Evolutionary conservation across 164 flowering plant genomes (phyloP).

Genomic region (Malania oleifera): DNA sequence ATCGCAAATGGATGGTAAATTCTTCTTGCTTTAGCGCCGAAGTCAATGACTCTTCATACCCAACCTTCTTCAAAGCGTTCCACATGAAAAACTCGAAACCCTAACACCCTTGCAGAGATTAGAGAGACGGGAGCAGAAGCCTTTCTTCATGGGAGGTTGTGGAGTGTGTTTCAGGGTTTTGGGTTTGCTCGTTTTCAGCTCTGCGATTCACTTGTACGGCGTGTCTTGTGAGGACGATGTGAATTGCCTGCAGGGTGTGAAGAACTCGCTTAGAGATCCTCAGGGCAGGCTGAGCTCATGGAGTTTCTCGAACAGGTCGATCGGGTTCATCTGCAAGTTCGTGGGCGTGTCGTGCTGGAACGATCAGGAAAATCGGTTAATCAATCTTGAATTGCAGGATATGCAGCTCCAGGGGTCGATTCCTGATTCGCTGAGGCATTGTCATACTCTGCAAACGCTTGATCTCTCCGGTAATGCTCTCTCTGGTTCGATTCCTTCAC

Average conservation of each 20-base stretch:
- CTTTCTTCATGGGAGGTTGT: neutral
- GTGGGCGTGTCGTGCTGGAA: conserved; percentile 64
- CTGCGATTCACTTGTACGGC: neutral
- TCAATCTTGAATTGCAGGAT: conserved; percentile 33
- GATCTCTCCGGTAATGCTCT: conserved; percentile 46
- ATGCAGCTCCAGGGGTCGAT: conserved; percentile 38
- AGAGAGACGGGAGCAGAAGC: too few species aligned
- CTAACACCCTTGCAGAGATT: too few species aligned
- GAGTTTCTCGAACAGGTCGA: conserved; percentile 38
- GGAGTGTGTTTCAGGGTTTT: neutral
- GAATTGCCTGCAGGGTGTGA: conserved; percentile 41
- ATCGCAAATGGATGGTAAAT: too few species aligned
- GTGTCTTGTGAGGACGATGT: conserved; percentile 44
- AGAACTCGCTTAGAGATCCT: conserved; percentile 32
- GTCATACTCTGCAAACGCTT: conserved; percentile 40
- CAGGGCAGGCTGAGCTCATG: conserved; percentile 30
- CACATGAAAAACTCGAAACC: too few species aligned
- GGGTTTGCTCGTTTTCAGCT: neutral
- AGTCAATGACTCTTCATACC: too few species aligned
- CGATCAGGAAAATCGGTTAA: conserved; percentile 42
- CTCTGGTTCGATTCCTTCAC: conserved; percentile 44
- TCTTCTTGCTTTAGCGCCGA: too few species aligned
- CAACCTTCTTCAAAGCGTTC: too few species aligned
- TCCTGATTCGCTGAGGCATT: conserved; percentile 36
- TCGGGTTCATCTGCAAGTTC: conserved; percentile 42